Percentiles rank a stretch among this genome's conserved stretches.
Evolutionary conservation across 257 asterid species (phyloP).

Genomic region (Eustoma russellianum): DNA sequence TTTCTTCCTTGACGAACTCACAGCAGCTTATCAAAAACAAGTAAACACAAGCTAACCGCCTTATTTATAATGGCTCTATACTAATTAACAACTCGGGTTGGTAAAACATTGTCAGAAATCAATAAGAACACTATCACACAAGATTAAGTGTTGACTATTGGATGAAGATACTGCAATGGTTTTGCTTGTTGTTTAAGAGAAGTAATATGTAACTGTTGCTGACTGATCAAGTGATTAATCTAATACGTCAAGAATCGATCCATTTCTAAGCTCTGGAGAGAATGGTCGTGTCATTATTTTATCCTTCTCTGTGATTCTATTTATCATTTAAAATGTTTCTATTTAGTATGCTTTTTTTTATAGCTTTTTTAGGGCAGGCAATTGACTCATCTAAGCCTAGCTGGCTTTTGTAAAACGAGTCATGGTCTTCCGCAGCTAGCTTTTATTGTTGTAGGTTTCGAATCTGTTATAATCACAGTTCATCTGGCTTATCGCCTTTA

Average conservation of each 20-base stretch:
- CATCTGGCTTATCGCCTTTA: too few relatives aligned
- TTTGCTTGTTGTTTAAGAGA: slow-evolving; percentile 1
- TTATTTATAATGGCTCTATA: too few relatives aligned
- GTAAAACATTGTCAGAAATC: background rate
- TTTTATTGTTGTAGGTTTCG: too few relatives aligned
- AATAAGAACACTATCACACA: background rate
- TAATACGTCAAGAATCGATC: slow-evolving; percentile 1
- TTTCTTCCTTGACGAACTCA: background rate
- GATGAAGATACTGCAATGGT: background rate
- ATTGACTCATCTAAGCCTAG: background rate
- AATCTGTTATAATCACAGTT: too few relatives aligned
- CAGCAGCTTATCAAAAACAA: background rate
- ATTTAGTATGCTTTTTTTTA: too few relatives aligned
- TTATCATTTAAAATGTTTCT: too few relatives aligned
- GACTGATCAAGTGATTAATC: slow-evolving; percentile 4
- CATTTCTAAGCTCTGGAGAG: too few relatives aligned
- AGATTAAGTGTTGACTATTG: background rate
- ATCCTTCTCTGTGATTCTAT: background rate
- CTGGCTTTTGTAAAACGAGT: too few relatives aligned
- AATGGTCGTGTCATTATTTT: too few relatives aligned
- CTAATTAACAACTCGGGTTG: too few relatives aligned
- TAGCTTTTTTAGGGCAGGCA: background rate
- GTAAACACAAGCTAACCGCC: too few relatives aligned
- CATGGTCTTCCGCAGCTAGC: too few relatives aligned
- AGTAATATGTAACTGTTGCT: slow-evolving; percentile 4